Base-by-base conservation (phyloP, 805 yeast species). In the Ogataea methanolica region DNA sequence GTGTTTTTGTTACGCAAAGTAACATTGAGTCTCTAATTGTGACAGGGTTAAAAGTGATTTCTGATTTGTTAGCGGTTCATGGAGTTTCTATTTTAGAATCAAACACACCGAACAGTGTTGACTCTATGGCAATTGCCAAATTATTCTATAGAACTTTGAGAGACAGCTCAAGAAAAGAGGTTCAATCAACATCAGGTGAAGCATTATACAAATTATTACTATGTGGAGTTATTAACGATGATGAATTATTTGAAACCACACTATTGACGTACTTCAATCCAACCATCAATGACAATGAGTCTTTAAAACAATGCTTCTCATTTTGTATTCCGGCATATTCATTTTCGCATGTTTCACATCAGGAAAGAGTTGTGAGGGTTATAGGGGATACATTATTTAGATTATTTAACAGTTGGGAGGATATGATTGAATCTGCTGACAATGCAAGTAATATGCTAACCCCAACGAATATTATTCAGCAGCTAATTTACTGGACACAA, bases 271-370 rank as follows among this genome's bases (percentile, higher is more conserved):
- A 89, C 59, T 91, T 88, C 67, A 82, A 85, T 45, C 90, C 94
- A 0, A 64, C 70, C 4, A 83, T 83, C 45, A 65, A 78, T 5
- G 66, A 71, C 5, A 88, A 88, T 56, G 83, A 79, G 47, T 78
- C 82, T 15, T 70, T 91, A 51, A 73, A 82, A 42, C 97, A 91
- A 63, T 86, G 87, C 0, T 76, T 91, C 49, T 80, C 94, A 9
- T 91, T 88, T 59, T 90, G 96, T 62, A 73, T 91, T 16, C 97
- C 97, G 0, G 96, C 87, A 0, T 89, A 87, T 62, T 82, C 94
- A 36, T 85, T 81, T 59, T 85, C 96, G 33, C 90, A 83, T 57
- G 70, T 73, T 0, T 68, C 69, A 16, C 96, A 90, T 61, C 97
- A 88, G 62, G 75, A 73, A 42, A 72, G 82, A 50, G 67, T 90